These are phyloP conservation scores for Hypoxylon sp. DNA, from an alignment of 2,329 filamentous ascomycete genomes.

Conservation along the genomic window DNA sequence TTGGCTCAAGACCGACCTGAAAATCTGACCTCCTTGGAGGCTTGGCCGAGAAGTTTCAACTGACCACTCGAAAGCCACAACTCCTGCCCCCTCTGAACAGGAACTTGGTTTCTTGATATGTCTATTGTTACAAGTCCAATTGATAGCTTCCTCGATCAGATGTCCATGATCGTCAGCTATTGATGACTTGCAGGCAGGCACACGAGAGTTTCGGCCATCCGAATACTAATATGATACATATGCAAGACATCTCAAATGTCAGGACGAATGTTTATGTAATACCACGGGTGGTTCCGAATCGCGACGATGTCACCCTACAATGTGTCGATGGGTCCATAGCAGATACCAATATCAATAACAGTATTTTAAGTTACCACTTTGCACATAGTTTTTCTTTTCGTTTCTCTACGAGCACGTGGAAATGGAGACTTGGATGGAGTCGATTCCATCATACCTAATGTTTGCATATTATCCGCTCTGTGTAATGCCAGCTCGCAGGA, in stretches of 20 bases:
- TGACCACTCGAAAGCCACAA: not conserved
- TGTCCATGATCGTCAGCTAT: not conserved
- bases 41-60: not conserved
- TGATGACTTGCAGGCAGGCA: constrained; percentile 20
- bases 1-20: constrained; percentile 2
- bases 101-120: constrained; percentile 3
- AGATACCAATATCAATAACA: not conserved
- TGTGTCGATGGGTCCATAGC: constrained; percentile 2
- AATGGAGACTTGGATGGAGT: constrained; percentile 2
- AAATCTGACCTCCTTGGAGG: not conserved
- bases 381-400: not conserved
- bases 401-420: constrained; percentile 5
- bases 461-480: not conserved
- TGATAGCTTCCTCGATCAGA: not conserved
- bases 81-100: not conserved
- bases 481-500: too few relatives aligned
- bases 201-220: constrained; percentile 32
- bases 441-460: not conserved
- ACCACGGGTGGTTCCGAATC: constrained; percentile 16
- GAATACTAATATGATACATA: constrained; percentile 11
- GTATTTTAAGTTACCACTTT: not conserved
- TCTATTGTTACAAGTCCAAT: not conserved
- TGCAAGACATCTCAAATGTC: constrained; percentile 32
- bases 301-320: constrained; percentile 35
- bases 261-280: constrained; percentile 21